Evolutionary conservation across 495 filamentous ascomycete genomes (phyloP).

Genomic region (Penicillium verhagenii): DNA sequence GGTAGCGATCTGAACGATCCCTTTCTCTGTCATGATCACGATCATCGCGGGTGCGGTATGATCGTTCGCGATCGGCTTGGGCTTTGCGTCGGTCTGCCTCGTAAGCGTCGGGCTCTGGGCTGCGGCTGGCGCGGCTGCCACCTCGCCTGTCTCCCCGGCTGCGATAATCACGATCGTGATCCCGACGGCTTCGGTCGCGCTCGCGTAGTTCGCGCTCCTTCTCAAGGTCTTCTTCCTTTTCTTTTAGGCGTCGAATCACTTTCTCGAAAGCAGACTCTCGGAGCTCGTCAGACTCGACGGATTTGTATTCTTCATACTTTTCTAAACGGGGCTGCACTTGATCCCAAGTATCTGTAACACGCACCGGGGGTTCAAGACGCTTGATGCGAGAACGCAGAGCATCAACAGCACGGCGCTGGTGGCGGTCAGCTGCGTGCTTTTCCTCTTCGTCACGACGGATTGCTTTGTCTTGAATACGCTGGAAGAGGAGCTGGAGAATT

Average conservation of each 20-base stretch:
- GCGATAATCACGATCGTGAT: slow-evolving; percentile 58
- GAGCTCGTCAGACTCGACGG: slow-evolving; percentile 75
- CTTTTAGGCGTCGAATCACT: slow-evolving; percentile 80
- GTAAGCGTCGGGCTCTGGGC: slow-evolving; percentile 82
- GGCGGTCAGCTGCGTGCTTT: slow-evolving; percentile 75
- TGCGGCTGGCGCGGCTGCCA: slow-evolving; percentile 62
- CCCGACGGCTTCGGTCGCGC: slow-evolving; percentile 55
- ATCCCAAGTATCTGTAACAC: slow-evolving; percentile 78
- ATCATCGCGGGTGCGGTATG: slow-evolving; percentile 70
- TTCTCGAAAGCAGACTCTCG: slow-evolving; percentile 89
- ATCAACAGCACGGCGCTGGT: slow-evolving; percentile 82
- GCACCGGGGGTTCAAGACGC: slow-evolving; percentile 84
- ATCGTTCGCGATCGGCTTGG: slow-evolving; percentile 80
- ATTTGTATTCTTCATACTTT: slow-evolving; percentile 77
- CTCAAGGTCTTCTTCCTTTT: slow-evolving; percentile 85
- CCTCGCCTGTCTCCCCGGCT: slow-evolving; percentile 57
- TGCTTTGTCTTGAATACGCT: slow-evolving; percentile 79
- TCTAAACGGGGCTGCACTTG: slow-evolving; percentile 75
- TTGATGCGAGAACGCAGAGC: slow-evolving; percentile 84
- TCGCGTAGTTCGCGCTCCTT: slow-evolving; percentile 63
- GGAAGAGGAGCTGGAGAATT: slow-evolving; percentile 73
- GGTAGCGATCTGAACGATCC: slow-evolving; percentile 47
- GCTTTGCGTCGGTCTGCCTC: slow-evolving; percentile 86
- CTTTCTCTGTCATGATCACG: slow-evolving; percentile 49
- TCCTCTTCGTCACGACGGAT: slow-evolving; percentile 78